These are phyloP conservation scores for Colletotrichum cereale DNA, from an alignment of 2,329 filamentous ascomycete genomes.

Conservation along the genomic window DNA sequence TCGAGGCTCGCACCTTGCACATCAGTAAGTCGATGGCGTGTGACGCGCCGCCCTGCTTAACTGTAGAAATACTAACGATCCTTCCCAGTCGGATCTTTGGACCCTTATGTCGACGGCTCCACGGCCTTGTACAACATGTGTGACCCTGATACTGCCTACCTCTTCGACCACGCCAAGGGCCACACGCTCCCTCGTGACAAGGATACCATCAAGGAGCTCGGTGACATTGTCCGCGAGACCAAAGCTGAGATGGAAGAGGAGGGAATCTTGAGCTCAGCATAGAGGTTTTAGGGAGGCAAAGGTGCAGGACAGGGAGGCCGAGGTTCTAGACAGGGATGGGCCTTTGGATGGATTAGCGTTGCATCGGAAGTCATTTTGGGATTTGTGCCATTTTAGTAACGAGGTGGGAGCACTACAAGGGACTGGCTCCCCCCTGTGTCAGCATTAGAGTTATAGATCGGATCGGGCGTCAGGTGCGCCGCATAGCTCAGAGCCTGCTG, in stretches of 20 bases:
- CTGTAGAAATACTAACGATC: conserved; percentile 39
- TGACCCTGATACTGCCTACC: conserved; percentile 67
- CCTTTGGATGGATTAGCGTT: conserved; percentile 10
- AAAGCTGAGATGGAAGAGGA: conserved; percentile 38
- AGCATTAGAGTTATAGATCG: conserved; percentile 32
- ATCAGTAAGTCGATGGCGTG: conserved; percentile 54
- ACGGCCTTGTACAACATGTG: conserved; percentile 73
- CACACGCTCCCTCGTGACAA: conserved; percentile 71
- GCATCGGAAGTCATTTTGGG: conserved; percentile 11
- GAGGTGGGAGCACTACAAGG: conserved; percentile 8
- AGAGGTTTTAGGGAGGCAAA: background rate
- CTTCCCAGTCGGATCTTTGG: conserved; percentile 61
- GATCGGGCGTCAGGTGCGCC: conserved; percentile 5
- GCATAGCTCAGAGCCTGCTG: conserved; percentile 36
- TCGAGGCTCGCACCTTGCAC: conserved; percentile 66
- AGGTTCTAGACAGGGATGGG: conserved; percentile 1
- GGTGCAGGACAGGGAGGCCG: conserved; percentile 1
- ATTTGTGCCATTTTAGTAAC: conserved; percentile 7
- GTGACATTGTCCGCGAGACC: conserved; percentile 55
- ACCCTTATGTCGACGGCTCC: conserved; percentile 72
- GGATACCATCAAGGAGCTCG: conserved; percentile 61
- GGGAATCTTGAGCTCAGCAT: conserved; percentile 37
- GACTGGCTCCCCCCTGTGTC: conserved; percentile 9
- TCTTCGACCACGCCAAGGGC: conserved; percentile 76
- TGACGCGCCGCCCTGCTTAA: background rate